A percentile compares a stretch with the other conserved stretches of the same genome.
Conservation (phyloP, 495 filamentous ascomycete species). For the Talaromyces borbonicus region DNA sequence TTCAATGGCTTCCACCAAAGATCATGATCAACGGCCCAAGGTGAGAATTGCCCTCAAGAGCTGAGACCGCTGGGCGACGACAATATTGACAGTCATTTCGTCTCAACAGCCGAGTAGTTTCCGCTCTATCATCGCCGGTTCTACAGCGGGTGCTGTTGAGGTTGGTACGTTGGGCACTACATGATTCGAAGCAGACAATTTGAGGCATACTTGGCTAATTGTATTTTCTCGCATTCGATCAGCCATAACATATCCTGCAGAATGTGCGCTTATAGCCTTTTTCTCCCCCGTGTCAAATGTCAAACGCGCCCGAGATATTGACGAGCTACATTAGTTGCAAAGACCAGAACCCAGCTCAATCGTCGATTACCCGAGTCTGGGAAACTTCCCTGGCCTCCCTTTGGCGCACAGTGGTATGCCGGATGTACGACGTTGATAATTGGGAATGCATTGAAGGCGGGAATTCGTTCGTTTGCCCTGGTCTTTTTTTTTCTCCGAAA, state of each 20-base stretch:
- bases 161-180: constrained; percentile 50
- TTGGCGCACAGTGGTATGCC: constrained; percentile 92
- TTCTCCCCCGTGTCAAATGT: not conserved
- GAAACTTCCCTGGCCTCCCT: constrained; percentile 93
- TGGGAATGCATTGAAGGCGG: constrained; percentile 92
- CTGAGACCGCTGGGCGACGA: not conserved
- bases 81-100: constrained; percentile 14
- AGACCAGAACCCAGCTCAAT: constrained; percentile 92
- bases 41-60: constrained; percentile 14
- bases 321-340: constrained; percentile 53
- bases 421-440: constrained; percentile 96
- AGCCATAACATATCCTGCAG: constrained; percentile 96
- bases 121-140: constrained; percentile 80
- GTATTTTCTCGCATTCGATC: constrained; percentile 1
- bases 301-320: no score
- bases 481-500: not conserved
- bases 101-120: constrained; percentile 62
- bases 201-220: not conserved
- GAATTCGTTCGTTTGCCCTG: constrained; percentile 58
- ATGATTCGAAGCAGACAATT: not conserved
- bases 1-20: constrained; percentile 28
- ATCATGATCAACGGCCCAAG: constrained; percentile 35
- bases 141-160: constrained; percentile 86
- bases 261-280: constrained; percentile 52
- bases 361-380: constrained; percentile 65